Evolutionary conservation across 352 stramenopile genomes (phyloP).

Genomic region (Globisporangium megalacanthum): DNA sequence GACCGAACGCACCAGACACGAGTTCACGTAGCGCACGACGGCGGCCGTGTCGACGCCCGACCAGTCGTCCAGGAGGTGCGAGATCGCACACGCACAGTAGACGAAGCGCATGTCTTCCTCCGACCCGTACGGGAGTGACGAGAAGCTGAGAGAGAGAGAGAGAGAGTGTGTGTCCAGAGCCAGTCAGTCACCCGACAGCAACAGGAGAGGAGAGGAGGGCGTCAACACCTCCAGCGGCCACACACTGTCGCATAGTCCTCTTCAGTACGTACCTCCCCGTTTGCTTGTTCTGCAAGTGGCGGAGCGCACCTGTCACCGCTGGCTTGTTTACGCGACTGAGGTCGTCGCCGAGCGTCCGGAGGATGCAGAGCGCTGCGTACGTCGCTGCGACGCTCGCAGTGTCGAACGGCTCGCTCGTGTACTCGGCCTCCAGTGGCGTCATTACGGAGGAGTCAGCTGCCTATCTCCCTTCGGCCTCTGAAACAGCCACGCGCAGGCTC

Average conservation of each 20-base stretch:
- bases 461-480: background rate
- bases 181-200: background rate
- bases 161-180: background rate
- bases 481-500: background rate
- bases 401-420: slow-evolving; percentile 73
- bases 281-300: slow-evolving; percentile 66
- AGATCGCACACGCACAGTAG: slow-evolving; percentile 86
- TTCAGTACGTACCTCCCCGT: slow-evolving; percentile 55
- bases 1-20: slow-evolving; percentile 53
- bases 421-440: slow-evolving; percentile 26
- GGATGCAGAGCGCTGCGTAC: slow-evolving; percentile 78
- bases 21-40: slow-evolving; percentile 79
- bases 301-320: slow-evolving; percentile 53
- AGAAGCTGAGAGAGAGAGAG: slow-evolving; percentile 40
- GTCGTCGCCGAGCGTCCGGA: slow-evolving; percentile 82
- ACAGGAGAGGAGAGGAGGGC: background rate
- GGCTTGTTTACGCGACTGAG: slow-evolving; percentile 67
- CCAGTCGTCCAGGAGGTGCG: slow-evolving; percentile 83
- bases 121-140: slow-evolving; percentile 53
- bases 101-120: slow-evolving; percentile 89
- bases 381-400: slow-evolving; percentile 83
- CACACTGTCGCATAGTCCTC: background rate
- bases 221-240: background rate
- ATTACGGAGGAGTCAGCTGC: background rate
- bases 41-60: slow-evolving; percentile 57